Evolutionary conservation across 2,329 filamentous ascomycete genomes (phyloP), one percentile per base, ranked within the genome.

Genomic region (Nothophoma quercina): DNA sequence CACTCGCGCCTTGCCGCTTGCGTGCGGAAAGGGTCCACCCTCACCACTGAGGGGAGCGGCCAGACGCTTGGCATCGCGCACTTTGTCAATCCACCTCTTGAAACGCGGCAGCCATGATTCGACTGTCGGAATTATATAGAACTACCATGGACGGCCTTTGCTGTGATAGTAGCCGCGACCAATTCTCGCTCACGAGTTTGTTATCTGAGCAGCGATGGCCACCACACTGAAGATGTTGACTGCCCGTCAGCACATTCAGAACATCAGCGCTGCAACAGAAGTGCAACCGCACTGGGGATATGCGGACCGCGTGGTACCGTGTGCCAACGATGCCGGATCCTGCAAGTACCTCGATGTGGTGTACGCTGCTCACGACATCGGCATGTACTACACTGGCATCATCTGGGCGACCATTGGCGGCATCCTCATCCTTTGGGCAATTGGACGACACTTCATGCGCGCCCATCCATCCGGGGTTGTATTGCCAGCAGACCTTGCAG

Each of bases 341-440:
- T 88, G 85, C 65, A 78, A 72, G 28, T 88, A 87, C 64, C 75
- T 85, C 22, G 81, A 84, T 59, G 74, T 74, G 4, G 81, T 85
- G 10, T 86, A 85, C 59, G 72, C 73, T 45, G 77, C 76, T 55
- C 83, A 85, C 63, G 81, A 83, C 60, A 51, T 79, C 3, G 79
- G 78, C 3, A 83, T 85, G 78, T 70, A 81, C 2, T 85, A 85
- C 65, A 80, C 75, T 0, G 81, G 79, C 56, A 84, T 85, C 53
- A 62, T 85, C 34, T 86, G 83, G 83, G 80, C 78, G 0, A 78
- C 79, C 2, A 77, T 85, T 40, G 75, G 77, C 5, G 78, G 75
- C 0, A 72, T 83, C 13, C 68, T 83, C 10, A 64, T 80, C 2
- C 25, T 80, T 5, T 80, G 79, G 75, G 67, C 70, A 15, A 50